Evolutionary conservation across 306 rosid genomes (phyloP).

Genomic region (Cajanus cajan): DNA sequence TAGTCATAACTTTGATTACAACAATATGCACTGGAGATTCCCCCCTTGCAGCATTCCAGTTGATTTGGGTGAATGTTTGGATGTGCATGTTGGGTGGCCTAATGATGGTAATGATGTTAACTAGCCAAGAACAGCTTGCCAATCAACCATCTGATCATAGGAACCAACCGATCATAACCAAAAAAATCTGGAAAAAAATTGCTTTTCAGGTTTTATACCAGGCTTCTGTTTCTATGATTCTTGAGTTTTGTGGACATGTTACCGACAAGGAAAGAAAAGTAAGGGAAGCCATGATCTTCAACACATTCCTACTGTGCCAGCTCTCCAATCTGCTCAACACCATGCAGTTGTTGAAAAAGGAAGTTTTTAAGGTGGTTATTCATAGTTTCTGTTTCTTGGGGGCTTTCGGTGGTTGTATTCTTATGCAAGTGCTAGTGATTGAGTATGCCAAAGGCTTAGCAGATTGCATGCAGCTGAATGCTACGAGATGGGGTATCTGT

Average conservation of each 20-base stretch:
- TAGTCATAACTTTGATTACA: slow-evolving; percentile 36
- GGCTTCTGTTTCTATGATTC: slow-evolving; percentile 35
- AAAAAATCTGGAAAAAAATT: slow-evolving; percentile 36
- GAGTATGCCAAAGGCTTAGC: slow-evolving; percentile 37
- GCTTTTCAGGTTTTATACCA: slow-evolving; percentile 52
- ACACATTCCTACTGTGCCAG: slow-evolving; percentile 54
- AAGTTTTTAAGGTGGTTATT: slow-evolving; percentile 26
- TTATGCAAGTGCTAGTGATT: slow-evolving; percentile 45
- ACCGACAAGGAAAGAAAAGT: slow-evolving; percentile 10
- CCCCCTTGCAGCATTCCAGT: slow-evolving; percentile 46
- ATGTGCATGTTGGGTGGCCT: slow-evolving; percentile 47
- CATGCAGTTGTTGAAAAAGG: slow-evolving; percentile 39
- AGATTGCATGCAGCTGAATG: slow-evolving; percentile 39
- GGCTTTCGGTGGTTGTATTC: slow-evolving; percentile 38
- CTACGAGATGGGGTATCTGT: slow-evolving; percentile 49
- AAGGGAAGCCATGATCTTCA: slow-evolving; percentile 56
- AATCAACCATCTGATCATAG: slow-evolving; percentile 7
- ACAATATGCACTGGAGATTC: slow-evolving; percentile 54
- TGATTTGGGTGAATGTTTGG: slow-evolving; percentile 57
- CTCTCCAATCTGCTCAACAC: slow-evolving; percentile 46
- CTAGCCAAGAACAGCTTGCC: slow-evolving; percentile 10
- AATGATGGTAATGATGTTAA: slow-evolving; percentile 59
- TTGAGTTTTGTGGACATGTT: slow-evolving; percentile 37
- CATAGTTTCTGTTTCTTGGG: slow-evolving; percentile 36
- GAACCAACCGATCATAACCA: slow-evolving; percentile 35